These are phyloP conservation scores for Colletotrichum sp. DNA, from an alignment of 2,329 filamentous ascomycete genomes.

Conservation along the genomic window DNA sequence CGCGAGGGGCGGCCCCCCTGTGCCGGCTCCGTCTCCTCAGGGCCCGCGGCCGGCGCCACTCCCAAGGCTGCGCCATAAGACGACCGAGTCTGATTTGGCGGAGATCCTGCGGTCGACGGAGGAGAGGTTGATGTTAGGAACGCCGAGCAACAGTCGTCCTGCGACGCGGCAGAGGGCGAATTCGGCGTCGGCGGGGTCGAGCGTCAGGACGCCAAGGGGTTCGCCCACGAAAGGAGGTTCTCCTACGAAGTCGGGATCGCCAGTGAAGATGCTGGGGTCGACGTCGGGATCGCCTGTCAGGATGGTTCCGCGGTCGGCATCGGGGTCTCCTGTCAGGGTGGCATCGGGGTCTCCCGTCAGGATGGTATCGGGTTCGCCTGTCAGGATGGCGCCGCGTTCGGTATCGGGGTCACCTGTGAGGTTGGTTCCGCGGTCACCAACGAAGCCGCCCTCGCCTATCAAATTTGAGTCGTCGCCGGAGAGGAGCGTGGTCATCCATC, in stretches of 20 bases:
- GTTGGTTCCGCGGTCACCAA: neutral
- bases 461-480: neutral
- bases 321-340: neutral
- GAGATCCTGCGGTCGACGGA: constrained; percentile 60
- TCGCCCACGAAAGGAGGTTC: constrained; percentile 1
- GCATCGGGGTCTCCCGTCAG: too few relatives aligned
- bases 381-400: neutral
- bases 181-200: constrained; percentile 24
- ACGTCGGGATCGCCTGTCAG: neutral
- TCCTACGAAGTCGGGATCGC: neutral
- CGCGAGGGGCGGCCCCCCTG: constrained; percentile 18
- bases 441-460: neutral
- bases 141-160: constrained; percentile 30
- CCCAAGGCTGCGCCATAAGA: constrained; percentile 30
- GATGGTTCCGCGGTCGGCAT: neutral
- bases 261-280: neutral
- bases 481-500: neutral
- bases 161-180: constrained; percentile 34
- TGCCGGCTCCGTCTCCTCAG: neutral
- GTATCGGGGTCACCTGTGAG: neutral
- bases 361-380: neutral
- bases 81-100: constrained; percentile 53
- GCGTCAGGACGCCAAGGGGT: constrained; percentile 2
- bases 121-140: constrained; percentile 49
- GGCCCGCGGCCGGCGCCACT: constrained; percentile 19